A percentile compares a stretch with the other conserved stretches of the same genome.
Evolutionary conservation across 129 eudicot genomes (phyloP).

Genomic region (Flaveria trinervia): DNA sequence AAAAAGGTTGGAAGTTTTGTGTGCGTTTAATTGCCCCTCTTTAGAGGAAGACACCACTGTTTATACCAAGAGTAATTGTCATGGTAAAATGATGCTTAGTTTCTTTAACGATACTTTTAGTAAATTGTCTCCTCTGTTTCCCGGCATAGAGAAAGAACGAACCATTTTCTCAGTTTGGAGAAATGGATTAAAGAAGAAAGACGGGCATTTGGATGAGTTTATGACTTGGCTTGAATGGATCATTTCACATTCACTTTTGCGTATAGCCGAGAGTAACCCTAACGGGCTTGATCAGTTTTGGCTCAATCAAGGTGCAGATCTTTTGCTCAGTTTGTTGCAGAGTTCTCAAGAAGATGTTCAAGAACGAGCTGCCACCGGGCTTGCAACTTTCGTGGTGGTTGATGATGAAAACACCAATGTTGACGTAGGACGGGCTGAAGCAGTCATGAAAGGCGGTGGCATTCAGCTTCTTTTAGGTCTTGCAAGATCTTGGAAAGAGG

Average conservation of each 20-base stretch:
- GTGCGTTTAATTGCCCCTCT: constrained; percentile 67
- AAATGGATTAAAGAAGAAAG: constrained; percentile 43
- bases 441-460: constrained; percentile 92
- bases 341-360: constrained; percentile 95
- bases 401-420: constrained; percentile 94
- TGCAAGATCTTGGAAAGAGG: constrained; percentile 90
- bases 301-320: constrained; percentile 81
- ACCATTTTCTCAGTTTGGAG: constrained; percentile 74
- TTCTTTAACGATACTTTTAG: constrained; percentile 64
- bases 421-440: constrained; percentile 81
- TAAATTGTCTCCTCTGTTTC: constrained; percentile 59
- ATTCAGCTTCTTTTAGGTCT: constrained; percentile 79
- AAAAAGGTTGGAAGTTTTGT: constrained; percentile 62
- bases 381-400: constrained; percentile 92
- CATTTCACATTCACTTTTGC: constrained; percentile 76
- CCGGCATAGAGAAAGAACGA: constrained; percentile 52
- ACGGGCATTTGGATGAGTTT: constrained; percentile 54
- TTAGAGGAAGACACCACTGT: constrained; percentile 72
- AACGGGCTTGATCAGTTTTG: constrained; percentile 84
- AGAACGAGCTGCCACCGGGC: constrained; percentile 88
- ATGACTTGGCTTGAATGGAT: constrained; percentile 92
- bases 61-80: constrained; percentile 50
- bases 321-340: constrained; percentile 78
- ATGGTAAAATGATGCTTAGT: constrained; percentile 71
- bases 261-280: constrained; percentile 87